Conservation (phyloP, 179 eudicot species). For the Carnegiea gigantea region DNA sequence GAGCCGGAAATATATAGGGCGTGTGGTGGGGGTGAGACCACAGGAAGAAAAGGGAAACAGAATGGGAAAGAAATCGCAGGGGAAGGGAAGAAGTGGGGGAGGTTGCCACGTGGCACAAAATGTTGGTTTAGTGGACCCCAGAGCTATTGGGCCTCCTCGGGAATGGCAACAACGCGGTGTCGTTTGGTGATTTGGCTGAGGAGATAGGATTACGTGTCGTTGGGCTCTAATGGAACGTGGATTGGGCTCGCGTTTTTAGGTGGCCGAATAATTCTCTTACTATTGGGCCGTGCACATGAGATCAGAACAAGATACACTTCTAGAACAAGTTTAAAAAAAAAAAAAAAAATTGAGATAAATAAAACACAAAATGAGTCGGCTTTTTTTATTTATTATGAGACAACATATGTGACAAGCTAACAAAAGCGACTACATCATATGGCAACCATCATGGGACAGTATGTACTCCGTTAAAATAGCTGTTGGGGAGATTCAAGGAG, state of each 20-base stretch:
- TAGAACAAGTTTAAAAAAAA: background rate
- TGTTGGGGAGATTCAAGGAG: no score
- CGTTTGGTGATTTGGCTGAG: background rate
- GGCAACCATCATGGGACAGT: no score
- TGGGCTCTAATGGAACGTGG: background rate
- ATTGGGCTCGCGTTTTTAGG: background rate
- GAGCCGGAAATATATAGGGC: background rate
- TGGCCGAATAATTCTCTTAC: background rate
- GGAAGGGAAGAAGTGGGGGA: slow-evolving; percentile 36
- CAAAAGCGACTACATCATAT: no score
- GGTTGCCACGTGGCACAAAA: slow-evolving; percentile 22
- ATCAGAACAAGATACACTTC: background rate
- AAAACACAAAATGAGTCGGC: no score
- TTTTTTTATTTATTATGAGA: no score
- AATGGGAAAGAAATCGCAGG: background rate
- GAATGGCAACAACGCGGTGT: background rate
- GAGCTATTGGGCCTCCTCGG: background rate
- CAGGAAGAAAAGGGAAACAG: background rate
- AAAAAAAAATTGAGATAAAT: no score
- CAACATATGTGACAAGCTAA: no score
- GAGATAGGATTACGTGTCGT: background rate
- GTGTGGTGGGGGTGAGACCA: background rate
- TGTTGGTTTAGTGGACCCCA: background rate
- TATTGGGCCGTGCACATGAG: background rate
- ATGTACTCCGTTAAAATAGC: no score